A percentile compares a stretch with the other conserved stretches of the same genome.
Conservation (phyloP, 805 yeast species). For the Cyberlindnera maritima region DNA sequence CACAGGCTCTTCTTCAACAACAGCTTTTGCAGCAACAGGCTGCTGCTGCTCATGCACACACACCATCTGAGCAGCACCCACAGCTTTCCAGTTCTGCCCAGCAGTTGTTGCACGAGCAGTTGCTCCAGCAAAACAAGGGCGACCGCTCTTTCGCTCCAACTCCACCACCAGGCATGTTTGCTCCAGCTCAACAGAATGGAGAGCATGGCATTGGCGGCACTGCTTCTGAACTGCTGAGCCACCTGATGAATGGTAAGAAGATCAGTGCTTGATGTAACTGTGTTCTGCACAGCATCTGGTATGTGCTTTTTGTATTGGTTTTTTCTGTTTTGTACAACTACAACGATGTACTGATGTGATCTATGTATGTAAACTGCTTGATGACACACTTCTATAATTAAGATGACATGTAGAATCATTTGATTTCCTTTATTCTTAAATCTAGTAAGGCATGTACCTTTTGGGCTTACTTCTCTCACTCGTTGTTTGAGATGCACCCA, state of each 20-base stretch:
- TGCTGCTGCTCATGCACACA: conserved; percentile 23
- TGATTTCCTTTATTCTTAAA: not conserved
- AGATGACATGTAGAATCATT: not conserved
- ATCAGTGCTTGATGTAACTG: conserved; percentile 27
- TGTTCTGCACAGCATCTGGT: not conserved
- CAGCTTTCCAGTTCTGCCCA: conserved; percentile 19
- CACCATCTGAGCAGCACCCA: conserved; percentile 21
- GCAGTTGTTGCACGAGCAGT: conserved; percentile 29
- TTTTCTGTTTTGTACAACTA: not conserved
- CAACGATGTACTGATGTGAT: not conserved
- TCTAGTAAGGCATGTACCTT: conserved; percentile 22
- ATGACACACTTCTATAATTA: not conserved
- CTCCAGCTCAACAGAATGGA: conserved; percentile 22
- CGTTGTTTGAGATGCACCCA: conserved; percentile 14
- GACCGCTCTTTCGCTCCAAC: conserved; percentile 44
- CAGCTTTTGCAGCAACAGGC: conserved; percentile 31
- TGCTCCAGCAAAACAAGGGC: conserved; percentile 22
- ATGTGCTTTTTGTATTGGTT: not conserved
- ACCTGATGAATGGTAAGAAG: conserved; percentile 77
- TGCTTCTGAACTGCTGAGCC: conserved; percentile 79
- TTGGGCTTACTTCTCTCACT: conserved; percentile 7
- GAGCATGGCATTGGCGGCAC: conserved; percentile 38
- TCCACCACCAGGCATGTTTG: conserved; percentile 70
- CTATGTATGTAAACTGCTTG: not conserved
- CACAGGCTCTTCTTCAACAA: conserved; percentile 26